A percentile compares a stretch with the other conserved stretches of the same genome.
phyloP scores from a whole-genome alignment of 495 filamentous ascomycete genomes.

The Pseudoneurospora amorphoporcata region DNA sequence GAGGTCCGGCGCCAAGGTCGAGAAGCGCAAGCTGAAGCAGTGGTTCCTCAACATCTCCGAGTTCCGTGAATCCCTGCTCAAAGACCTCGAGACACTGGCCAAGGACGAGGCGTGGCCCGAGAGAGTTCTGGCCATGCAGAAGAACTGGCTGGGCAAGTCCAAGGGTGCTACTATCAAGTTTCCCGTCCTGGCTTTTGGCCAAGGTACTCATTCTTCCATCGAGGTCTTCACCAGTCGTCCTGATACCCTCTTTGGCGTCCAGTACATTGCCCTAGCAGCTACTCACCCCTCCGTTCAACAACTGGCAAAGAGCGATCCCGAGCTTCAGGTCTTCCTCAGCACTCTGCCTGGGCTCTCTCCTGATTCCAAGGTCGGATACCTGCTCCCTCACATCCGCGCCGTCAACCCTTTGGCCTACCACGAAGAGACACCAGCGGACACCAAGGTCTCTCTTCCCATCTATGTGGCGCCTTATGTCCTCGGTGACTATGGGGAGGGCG shows the following conservation, averaged over 20 bases:
- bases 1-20: constrained; percentile 79
- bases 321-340: constrained; percentile 57
- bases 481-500: constrained; percentile 76
- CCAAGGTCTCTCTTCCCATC: constrained; percentile 52
- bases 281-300: constrained; percentile 59
- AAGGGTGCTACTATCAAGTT: constrained; percentile 64
- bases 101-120: constrained; percentile 65
- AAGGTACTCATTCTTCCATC: constrained; percentile 35
- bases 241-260: constrained; percentile 75
- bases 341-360: constrained; percentile 48
- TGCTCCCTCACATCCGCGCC: constrained; percentile 48
- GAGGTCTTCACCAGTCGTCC: constrained; percentile 75
- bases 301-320: constrained; percentile 46
- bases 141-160: constrained; percentile 80
- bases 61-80: constrained; percentile 62
- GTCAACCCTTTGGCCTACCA: constrained; percentile 56
- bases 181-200: constrained; percentile 33
- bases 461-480: constrained; percentile 82
- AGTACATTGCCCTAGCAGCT: constrained; percentile 71
- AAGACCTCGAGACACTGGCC: constrained; percentile 57
- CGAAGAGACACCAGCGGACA: constrained; percentile 34
- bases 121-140: constrained; percentile 71
- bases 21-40: constrained; percentile 69
- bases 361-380: constrained; percentile 68
- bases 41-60: constrained; percentile 84